These are phyloP conservation scores for Lachnum nothofagi DNA, from an alignment of 2,329 filamentous ascomycete species.

Conservation along the genomic window DNA sequence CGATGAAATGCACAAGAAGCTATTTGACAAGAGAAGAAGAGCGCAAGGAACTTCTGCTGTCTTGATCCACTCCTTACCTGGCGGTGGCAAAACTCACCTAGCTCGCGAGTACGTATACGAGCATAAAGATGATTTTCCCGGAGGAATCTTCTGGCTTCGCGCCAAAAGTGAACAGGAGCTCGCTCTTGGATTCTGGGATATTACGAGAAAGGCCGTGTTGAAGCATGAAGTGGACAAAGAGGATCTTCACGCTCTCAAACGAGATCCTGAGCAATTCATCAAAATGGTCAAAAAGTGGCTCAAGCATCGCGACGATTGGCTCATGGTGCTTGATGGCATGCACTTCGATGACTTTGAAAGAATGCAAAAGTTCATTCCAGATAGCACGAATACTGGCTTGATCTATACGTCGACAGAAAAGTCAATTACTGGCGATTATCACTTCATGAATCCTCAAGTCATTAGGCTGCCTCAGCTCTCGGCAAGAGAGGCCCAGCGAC, in stretches of 20 bases:
- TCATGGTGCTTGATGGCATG: slow-evolving; percentile 63
- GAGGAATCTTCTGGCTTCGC: slow-evolving; percentile 66
- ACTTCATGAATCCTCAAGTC: slow-evolving; percentile 53
- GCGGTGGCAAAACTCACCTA: slow-evolving; percentile 64
- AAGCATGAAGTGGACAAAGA: slow-evolving; percentile 33
- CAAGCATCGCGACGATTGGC: slow-evolving; percentile 56
- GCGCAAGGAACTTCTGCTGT: slow-evolving; percentile 57
- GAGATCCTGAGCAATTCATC: slow-evolving; percentile 45
- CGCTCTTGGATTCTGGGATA: slow-evolving; percentile 60
- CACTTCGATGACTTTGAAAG: slow-evolving; percentile 53
- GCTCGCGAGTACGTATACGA: slow-evolving; percentile 62
- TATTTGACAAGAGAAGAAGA: slow-evolving; percentile 52
- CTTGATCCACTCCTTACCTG: slow-evolving; percentile 59
- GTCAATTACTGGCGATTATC: slow-evolving; percentile 49
- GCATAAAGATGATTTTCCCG: slow-evolving; percentile 54
- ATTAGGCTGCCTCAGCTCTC: slow-evolving; percentile 52
- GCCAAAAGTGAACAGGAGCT: slow-evolving; percentile 55
- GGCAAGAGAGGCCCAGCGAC: slow-evolving; percentile 51
- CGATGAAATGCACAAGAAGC: slow-evolving; percentile 51
- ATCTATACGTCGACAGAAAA: slow-evolving; percentile 65
- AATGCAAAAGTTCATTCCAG: slow-evolving; percentile 59
- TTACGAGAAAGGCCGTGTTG: slow-evolving; percentile 53
- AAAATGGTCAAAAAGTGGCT: slow-evolving; percentile 58
- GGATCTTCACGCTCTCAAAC: slow-evolving; percentile 18
- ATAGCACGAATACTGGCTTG: slow-evolving; percentile 56